Evolutionary conservation across 2,329 filamentous ascomycete species (phyloP).

Genomic region (Huntiella omanensis): DNA sequence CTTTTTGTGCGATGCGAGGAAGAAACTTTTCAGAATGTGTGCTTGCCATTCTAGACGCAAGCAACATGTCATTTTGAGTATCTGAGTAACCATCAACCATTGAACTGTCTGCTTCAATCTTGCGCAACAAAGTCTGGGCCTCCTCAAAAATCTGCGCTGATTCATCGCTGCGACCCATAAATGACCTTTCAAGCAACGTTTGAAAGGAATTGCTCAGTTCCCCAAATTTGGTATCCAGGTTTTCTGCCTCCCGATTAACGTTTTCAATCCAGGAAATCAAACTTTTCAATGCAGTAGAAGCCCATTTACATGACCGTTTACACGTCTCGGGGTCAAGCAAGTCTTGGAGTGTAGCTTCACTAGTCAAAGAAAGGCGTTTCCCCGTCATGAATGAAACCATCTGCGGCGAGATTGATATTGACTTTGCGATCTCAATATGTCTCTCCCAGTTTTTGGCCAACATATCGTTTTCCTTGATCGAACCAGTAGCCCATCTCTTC

Average conservation of each 20-base stretch:
- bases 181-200: constrained; percentile 33
- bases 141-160: constrained; percentile 56
- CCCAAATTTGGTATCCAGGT: constrained; percentile 28
- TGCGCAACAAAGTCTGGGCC: constrained; percentile 68
- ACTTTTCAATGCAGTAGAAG: constrained; percentile 35
- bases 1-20: constrained; percentile 36
- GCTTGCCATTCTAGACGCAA: constrained; percentile 44
- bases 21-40: constrained; percentile 44
- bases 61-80: constrained; percentile 39
- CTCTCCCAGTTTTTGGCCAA: constrained; percentile 48
- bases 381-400: constrained; percentile 49
- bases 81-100: constrained; percentile 51
- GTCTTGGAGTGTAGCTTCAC: constrained; percentile 46
- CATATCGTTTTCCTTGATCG: constrained; percentile 47
- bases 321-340: constrained; percentile 59
- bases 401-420: constrained; percentile 42
- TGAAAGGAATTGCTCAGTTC: constrained; percentile 48
- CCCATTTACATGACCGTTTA: constrained; percentile 50
- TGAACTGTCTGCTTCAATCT: constrained; percentile 73
- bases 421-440: constrained; percentile 45
- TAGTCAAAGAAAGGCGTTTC: constrained; percentile 22
- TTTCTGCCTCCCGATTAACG: constrained; percentile 39
- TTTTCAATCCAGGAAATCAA: constrained; percentile 42
- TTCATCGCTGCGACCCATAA: constrained; percentile 40
- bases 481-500: constrained; percentile 49